Conservation (phyloP, 148 eudicot genomes). For the Polygonum aviculare region DNA sequence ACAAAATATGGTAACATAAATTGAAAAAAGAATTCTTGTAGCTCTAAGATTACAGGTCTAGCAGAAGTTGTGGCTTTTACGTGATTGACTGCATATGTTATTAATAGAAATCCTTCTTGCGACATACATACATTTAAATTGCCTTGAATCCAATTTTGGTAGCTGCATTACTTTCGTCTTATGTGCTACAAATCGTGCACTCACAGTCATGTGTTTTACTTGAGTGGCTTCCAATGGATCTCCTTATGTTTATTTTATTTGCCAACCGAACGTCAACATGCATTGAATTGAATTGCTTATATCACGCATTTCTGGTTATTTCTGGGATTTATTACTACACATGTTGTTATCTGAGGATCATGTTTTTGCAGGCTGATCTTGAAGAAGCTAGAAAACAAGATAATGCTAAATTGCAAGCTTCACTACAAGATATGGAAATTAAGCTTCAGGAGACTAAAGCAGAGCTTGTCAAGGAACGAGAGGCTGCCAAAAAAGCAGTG, state of each 20-base stretch:
- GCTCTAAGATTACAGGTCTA: neutral
- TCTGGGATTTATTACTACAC: neutral
- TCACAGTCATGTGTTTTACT: neutral
- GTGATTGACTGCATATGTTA: neutral
- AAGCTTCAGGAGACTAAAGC: slow-evolving; percentile 70
- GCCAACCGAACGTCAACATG: neutral
- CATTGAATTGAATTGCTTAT: neutral
- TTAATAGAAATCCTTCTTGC: neutral
- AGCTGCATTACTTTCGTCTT: neutral
- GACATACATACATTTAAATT: too few relatives aligned
- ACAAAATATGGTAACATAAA: too few relatives aligned
- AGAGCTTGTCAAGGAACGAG: slow-evolving; percentile 61
- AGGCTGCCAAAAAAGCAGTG: slow-evolving; percentile 50
- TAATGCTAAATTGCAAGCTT: slow-evolving; percentile 60
- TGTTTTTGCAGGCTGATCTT: slow-evolving; percentile 60
- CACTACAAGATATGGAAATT: slow-evolving; percentile 65
- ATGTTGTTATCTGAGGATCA: neutral
- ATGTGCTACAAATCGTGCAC: neutral
- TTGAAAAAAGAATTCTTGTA: neutral
- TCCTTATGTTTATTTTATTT: neutral
- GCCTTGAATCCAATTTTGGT: neutral
- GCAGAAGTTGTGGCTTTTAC: neutral
- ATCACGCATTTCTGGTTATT: neutral
- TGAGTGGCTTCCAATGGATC: neutral
- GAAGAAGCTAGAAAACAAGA: slow-evolving; percentile 94